Conservation (phyloP, 108 stramenopile species). For the Conticribra weissflogii region DNA sequence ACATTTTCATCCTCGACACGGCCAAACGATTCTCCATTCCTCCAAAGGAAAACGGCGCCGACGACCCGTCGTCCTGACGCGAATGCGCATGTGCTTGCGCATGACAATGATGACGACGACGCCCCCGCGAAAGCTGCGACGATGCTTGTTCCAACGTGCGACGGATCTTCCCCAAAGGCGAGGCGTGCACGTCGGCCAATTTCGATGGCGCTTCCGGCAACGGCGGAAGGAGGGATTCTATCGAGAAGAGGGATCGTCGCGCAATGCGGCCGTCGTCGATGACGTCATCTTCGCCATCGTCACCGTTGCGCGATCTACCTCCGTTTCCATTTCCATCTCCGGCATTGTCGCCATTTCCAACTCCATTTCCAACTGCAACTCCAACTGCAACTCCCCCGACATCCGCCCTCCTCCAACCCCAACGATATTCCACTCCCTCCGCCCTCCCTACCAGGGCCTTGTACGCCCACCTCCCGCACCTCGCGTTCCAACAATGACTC, state of each 20-base stretch:
- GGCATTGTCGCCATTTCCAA: background rate
- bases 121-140: too few species aligned
- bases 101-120: slow-evolving; percentile 8
- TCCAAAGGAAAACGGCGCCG: too few species aligned
- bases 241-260: too few species aligned
- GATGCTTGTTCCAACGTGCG: slow-evolving; percentile 10
- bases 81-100: too few species aligned
- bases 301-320: too few species aligned
- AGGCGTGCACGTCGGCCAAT: too few species aligned
- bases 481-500: slow-evolving; percentile 90
- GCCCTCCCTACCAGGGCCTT: slow-evolving; percentile 58
- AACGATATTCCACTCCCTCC: background rate
- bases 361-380: too few species aligned
- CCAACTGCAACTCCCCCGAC: background rate
- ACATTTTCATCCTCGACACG: slow-evolving; percentile 92
- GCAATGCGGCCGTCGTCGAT: too few species aligned
- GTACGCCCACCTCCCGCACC: slow-evolving; percentile 88
- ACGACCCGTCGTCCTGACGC: too few species aligned
- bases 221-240: slow-evolving; percentile 10
- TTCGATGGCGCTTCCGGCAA: slow-evolving; percentile 5
- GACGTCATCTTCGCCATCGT: too few species aligned
- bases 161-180: slow-evolving; percentile 22
- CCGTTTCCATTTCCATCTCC: too few species aligned
- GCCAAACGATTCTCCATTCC: slow-evolving; percentile 24
- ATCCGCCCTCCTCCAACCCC: background rate